Percentiles rank a stretch among this genome's conserved stretches.
Evolutionary conservation across 2,329 filamentous ascomycete genomes (phyloP).

Genomic region (Acrocalymma vagum): DNA sequence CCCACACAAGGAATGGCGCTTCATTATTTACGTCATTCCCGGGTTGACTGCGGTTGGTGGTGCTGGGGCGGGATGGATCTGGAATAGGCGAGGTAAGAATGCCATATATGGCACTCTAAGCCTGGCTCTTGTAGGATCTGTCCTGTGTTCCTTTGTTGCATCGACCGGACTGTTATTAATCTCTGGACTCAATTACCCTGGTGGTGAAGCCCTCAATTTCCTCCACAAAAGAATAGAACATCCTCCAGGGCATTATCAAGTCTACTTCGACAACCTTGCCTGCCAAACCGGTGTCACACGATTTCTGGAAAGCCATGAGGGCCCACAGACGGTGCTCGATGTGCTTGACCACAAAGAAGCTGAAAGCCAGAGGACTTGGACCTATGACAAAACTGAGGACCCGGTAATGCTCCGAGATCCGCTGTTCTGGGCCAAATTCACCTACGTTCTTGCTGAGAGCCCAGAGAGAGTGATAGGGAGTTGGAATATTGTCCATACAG

Average conservation of each 20-base stretch:
- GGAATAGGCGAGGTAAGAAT: constrained; percentile 70
- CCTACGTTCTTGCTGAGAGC: constrained; percentile 66
- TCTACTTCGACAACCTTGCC: constrained; percentile 68
- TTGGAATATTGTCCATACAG: constrained; percentile 61
- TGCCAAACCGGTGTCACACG: constrained; percentile 71
- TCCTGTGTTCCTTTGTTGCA: constrained; percentile 66
- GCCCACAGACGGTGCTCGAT: constrained; percentile 35
- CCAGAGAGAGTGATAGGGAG: constrained; percentile 56
- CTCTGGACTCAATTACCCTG: constrained; percentile 92
- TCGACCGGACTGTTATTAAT: constrained; percentile 76
- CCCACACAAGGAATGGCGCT: constrained; percentile 95
- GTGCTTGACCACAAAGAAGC: constrained; percentile 30
- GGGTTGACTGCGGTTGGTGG: constrained; percentile 80
- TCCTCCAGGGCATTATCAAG: constrained; percentile 29
- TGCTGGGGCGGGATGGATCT: constrained; percentile 71
- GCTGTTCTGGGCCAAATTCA: constrained; percentile 66
- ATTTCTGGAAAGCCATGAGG: constrained; percentile 56
- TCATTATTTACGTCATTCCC: constrained; percentile 89
- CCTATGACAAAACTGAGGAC: constrained; percentile 69
- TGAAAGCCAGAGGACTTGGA: constrained; percentile 50
- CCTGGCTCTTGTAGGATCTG: constrained; percentile 65
- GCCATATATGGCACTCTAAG: constrained; percentile 64
- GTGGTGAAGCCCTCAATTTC: constrained; percentile 75
- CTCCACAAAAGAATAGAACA: constrained; percentile 45
- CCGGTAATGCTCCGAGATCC: constrained; percentile 56